phyloP scores from a whole-genome alignment of 306 rosid species.

The Spatholobus suberectus region DNA sequence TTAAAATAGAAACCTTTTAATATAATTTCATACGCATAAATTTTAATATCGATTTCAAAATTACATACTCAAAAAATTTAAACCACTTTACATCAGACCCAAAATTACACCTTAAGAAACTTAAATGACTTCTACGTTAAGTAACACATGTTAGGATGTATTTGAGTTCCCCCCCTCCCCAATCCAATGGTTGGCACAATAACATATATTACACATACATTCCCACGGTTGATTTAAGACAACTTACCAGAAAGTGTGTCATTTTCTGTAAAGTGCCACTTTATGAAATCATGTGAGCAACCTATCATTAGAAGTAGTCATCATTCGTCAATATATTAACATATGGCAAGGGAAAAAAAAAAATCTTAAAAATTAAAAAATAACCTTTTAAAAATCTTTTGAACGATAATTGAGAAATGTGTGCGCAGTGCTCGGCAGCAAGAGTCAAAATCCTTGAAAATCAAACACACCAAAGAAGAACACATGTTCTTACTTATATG shows the following conservation, averaged over 20 bases:
- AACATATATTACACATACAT: not conserved
- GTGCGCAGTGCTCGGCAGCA: not conserved
- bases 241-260: constrained; percentile 31
- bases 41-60: not conserved
- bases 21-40: not conserved
- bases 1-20: not conserved
- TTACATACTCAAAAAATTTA: not conserved
- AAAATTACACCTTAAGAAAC: not conserved
- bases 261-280: constrained; percentile 31
- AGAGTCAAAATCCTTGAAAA: constrained; percentile 51
- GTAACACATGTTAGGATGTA: not conserved
- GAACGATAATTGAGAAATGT: constrained; percentile 31
- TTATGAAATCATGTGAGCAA: constrained; percentile 30
- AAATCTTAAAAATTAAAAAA: no score
- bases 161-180: not conserved
- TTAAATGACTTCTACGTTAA: not conserved
- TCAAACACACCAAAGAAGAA: constrained; percentile 41
- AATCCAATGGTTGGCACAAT: not conserved
- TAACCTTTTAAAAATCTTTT: not conserved
- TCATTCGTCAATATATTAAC: not conserved
- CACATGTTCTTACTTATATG: constrained; percentile 9
- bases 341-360: not conserved
- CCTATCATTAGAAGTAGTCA: constrained; percentile 27
- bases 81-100: not conserved
- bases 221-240: constrained; percentile 36